Evolutionary conservation across 352 stramenopile genomes (phyloP).

Genomic region (Globisporangium abappressorium): DNA sequence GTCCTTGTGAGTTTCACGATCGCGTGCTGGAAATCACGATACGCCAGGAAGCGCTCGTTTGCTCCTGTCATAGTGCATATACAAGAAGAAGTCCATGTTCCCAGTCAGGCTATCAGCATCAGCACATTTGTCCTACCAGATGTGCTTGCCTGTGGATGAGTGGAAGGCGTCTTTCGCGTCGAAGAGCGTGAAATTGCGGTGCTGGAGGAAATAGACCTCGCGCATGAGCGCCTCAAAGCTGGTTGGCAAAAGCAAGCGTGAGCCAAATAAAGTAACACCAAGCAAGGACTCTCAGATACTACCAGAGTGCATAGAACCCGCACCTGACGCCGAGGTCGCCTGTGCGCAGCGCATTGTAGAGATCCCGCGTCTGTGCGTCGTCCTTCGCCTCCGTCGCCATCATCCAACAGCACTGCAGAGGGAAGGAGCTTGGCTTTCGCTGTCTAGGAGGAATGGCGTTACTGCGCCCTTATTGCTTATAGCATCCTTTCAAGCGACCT

Average conservation of each 20-base stretch:
- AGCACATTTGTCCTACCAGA: not conserved
- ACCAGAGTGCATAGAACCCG: not conserved
- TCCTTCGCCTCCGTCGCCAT: conserved; percentile 26
- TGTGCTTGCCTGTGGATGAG: conserved; percentile 38
- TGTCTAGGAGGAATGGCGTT: too few species aligned
- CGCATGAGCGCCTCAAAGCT: conserved; percentile 42
- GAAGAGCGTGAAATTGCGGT: conserved; percentile 56
- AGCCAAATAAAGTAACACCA: not conserved
- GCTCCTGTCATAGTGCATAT: conserved; percentile 17
- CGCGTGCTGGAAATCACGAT: conserved; percentile 61
- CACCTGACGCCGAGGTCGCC: conserved; percentile 53
- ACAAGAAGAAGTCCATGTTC: not conserved
- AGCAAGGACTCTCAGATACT: not conserved
- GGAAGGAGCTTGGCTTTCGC: too few species aligned
- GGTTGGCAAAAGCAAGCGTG: not conserved
- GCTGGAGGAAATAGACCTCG: conserved; percentile 65
- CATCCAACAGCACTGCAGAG: not conserved
- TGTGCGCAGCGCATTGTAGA: conserved; percentile 52
- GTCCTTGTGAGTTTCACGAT: conserved; percentile 35
- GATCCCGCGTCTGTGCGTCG: conserved; percentile 35
- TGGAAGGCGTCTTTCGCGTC: conserved; percentile 63
- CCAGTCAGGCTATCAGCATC: not conserved
- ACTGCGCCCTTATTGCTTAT: too few species aligned
- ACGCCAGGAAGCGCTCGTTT: conserved; percentile 45
- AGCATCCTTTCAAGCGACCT: too few species aligned